Evolutionary conservation across 805 yeast species (phyloP).

Genomic region (Lipomyces mesembrius): DNA sequence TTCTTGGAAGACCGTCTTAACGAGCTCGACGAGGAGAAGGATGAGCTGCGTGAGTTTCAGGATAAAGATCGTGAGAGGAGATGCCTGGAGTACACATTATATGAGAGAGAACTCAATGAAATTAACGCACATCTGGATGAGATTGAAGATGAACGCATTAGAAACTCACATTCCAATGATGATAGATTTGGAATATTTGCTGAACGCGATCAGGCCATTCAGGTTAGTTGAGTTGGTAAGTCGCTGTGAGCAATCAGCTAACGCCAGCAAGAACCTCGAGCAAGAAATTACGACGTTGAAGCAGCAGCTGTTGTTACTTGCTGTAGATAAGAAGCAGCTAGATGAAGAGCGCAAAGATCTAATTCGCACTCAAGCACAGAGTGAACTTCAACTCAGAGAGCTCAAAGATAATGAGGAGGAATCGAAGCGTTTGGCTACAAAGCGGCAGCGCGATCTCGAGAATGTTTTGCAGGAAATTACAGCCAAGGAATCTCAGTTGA

Average conservation of each 20-base stretch:
- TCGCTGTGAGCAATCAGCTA: neutral
- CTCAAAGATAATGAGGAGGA: conserved; percentile 40
- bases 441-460: conserved; percentile 27
- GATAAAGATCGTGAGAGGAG: conserved; percentile 68
- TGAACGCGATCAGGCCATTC: conserved; percentile 55
- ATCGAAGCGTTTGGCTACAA: conserved; percentile 36
- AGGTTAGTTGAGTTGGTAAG: conserved; percentile 1
- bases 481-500: conserved; percentile 22
- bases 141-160: conserved; percentile 62
- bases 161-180: conserved; percentile 58
- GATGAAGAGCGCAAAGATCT: conserved; percentile 52
- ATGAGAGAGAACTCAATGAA: conserved; percentile 74
- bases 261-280: conserved; percentile 20
- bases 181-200: conserved; percentile 60
- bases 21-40: conserved; percentile 80
- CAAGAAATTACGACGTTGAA: conserved; percentile 53
- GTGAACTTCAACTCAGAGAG: conserved; percentile 45
- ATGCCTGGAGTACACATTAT: conserved; percentile 71
- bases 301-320: conserved; percentile 56
- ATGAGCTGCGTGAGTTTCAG: conserved; percentile 73
- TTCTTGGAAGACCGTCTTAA: conserved; percentile 68
- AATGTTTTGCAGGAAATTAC: conserved; percentile 22
- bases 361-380: conserved; percentile 50
- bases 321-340: conserved; percentile 61
- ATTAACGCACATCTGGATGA: conserved; percentile 63